Percentiles rank a stretch among this genome's conserved stretches.
Conservation (phyloP, 1,284 basidiomycete species). For the Afroboletus lepidellus region DNA sequence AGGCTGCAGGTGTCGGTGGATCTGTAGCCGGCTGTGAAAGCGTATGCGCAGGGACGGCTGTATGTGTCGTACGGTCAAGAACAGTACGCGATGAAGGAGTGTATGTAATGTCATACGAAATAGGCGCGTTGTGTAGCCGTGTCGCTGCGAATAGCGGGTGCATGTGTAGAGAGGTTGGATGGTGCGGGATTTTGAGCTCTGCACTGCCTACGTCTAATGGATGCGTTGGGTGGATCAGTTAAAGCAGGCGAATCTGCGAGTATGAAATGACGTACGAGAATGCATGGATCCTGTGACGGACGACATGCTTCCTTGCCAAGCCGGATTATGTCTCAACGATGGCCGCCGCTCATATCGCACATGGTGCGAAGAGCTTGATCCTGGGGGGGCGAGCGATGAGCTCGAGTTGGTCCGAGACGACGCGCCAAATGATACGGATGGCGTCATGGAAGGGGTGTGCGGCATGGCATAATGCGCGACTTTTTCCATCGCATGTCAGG, state of each 20-base stretch:
- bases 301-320: conserved; percentile 44
- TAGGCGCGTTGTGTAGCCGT: conserved; percentile 52
- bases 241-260: conserved; percentile 8
- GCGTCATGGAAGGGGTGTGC: conserved; percentile 29
- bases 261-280: conserved; percentile 27
- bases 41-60: conserved; percentile 54
- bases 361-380: conserved; percentile 32
- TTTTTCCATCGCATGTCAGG: conserved; percentile 8
- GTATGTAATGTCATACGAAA: conserved; percentile 59
- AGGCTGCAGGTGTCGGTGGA: conserved; percentile 45
- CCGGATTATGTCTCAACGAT: conserved; percentile 40
- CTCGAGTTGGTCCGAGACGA: conserved; percentile 49
- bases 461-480: conserved; percentile 33
- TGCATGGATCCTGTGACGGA: conserved; percentile 32
- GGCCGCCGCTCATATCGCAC: conserved; percentile 38
- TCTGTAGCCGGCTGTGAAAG: conserved; percentile 65
- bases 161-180: conserved; percentile 50
- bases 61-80: conserved; percentile 52
- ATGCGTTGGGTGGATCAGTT: conserved; percentile 8
- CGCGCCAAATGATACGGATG: conserved; percentile 36
- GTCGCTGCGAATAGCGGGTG: conserved; percentile 60
- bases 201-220: conserved; percentile 25
- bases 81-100: conserved; percentile 58
- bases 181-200: conserved; percentile 19
- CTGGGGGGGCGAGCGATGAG: conserved; percentile 38